Conservation (phyloP, 805 yeast genomes). For the Jamesozyma spencerorum region DNA sequence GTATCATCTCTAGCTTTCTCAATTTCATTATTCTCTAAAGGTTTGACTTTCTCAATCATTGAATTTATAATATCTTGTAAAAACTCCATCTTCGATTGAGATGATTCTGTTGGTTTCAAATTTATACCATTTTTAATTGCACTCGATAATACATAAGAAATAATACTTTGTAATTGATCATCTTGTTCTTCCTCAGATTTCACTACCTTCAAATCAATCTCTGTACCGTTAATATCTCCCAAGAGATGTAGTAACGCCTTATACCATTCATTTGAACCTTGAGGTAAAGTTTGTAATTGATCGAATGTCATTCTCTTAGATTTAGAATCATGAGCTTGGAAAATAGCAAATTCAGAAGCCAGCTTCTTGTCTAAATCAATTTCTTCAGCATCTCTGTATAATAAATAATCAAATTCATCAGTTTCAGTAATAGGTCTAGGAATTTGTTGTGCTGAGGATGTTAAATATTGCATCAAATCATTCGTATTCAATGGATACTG, state of each 20-base stretch:
- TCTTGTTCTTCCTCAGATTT: not conserved
- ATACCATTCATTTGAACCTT: constrained; percentile 15
- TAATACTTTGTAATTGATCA: constrained; percentile 20
- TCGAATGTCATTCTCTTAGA: constrained; percentile 6
- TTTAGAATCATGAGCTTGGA: constrained; percentile 10
- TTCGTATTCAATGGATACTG: constrained; percentile 23
- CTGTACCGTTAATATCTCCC: constrained; percentile 16
- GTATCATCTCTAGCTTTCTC: constrained; percentile 21
- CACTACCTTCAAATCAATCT: constrained; percentile 8
- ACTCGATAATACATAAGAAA: constrained; percentile 25
- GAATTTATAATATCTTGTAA: constrained; percentile 25
- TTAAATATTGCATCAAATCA: constrained; percentile 21
- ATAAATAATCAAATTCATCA: constrained; percentile 21
- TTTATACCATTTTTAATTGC: constrained; percentile 24
- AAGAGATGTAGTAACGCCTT: constrained; percentile 12
- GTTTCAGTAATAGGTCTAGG: constrained; percentile 16
- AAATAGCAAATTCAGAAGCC: constrained; percentile 24
- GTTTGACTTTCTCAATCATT: constrained; percentile 8
- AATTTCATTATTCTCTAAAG: not conserved
- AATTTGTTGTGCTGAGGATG: constrained; percentile 5
- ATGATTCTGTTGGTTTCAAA: constrained; percentile 13
- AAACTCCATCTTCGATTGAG: constrained; percentile 21
- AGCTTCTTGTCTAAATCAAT: constrained; percentile 25
- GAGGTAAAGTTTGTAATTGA: constrained; percentile 8
- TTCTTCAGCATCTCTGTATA: constrained; percentile 12